Percentiles rank a stretch among this genome's conserved stretches.
phyloP scores from a whole-genome alignment of 2,329 filamentous ascomycete genomes.

The Dryadomyces quercivorus region DNA sequence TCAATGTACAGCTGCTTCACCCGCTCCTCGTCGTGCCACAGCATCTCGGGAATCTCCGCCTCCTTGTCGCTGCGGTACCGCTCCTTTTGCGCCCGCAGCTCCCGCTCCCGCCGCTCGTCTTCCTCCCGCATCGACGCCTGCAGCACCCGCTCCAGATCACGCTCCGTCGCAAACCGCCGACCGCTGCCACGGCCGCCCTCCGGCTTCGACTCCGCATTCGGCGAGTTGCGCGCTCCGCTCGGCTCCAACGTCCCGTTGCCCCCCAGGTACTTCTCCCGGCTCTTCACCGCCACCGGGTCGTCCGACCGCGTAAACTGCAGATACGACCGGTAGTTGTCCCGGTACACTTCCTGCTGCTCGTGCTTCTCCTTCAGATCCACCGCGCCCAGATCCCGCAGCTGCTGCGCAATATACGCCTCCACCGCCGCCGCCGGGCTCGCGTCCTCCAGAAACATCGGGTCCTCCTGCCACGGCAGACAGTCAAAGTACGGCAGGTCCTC shows the following conservation, averaged over 20 bases:
- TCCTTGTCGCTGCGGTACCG: conserved; percentile 67
- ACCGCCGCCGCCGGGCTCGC: conserved; percentile 27
- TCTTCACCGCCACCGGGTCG: conserved; percentile 41
- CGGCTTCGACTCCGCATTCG: conserved; percentile 33
- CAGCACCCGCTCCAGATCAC: conserved; percentile 59
- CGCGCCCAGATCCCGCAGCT: conserved; percentile 29
- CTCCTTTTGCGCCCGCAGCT: conserved; percentile 50
- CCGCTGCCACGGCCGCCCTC: conserved; percentile 42
- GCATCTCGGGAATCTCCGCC: conserved; percentile 60
- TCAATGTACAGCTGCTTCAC: conserved; percentile 50
- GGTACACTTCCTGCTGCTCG: conserved; percentile 28
- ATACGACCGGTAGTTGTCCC: conserved; percentile 36
- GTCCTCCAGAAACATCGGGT: conserved; percentile 30
- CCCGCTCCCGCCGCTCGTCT: conserved; percentile 57
- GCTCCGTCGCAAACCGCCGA: conserved; percentile 55
- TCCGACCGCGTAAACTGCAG: conserved; percentile 43
- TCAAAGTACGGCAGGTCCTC: conserved; percentile 38
- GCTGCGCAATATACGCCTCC: conserved; percentile 32
- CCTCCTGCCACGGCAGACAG: conserved; percentile 34
- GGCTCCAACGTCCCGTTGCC: conserved; percentile 21
- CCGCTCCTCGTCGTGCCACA: conserved; percentile 48
- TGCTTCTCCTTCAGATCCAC: conserved; percentile 26
- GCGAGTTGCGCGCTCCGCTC: conserved; percentile 13
- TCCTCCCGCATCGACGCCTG: conserved; percentile 61
- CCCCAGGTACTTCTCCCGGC: conserved; percentile 38